These are phyloP conservation scores for Lactarius pseudohatsudake DNA, from an alignment of 768 basidiomycete species.

Conservation along the genomic window DNA sequence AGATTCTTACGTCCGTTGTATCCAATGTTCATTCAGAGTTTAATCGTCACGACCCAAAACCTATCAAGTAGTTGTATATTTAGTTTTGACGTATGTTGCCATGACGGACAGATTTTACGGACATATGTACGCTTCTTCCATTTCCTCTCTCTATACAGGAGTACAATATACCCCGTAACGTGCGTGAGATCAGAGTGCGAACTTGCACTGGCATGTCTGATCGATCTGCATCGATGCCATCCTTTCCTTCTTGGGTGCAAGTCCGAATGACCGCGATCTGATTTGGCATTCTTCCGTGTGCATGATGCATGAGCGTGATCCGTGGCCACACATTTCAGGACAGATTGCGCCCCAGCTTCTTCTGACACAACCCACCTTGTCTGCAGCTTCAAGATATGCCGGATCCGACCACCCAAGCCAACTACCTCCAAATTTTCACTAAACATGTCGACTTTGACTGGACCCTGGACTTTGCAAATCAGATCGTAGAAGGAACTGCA, in stretches of 20 bases:
- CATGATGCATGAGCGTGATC: not conserved
- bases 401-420: conserved; percentile 79
- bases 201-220: not conserved
- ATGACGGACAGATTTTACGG: not conserved
- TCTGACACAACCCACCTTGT: not conserved
- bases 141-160: not conserved
- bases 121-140: not conserved
- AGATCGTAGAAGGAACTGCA: conserved; percentile 63
- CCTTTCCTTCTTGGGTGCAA: not conserved
- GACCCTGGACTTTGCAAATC: conserved; percentile 67
- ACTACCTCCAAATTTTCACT: conserved; percentile 67
- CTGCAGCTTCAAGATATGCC: conserved; percentile 16
- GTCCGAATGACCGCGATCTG: not conserved
- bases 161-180: not conserved
- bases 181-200: not conserved
- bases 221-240: not conserved
- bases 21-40: not conserved
- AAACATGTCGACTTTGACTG: conserved; percentile 74
- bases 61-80: not conserved
- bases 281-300: not conserved
- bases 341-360: not conserved
- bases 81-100: not conserved
- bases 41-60: not conserved
- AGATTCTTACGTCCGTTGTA: not conserved
- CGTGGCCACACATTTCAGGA: not conserved